Conservation (phyloP, 805 yeast species). For the Starmerella potacharoeniae region DNA sequence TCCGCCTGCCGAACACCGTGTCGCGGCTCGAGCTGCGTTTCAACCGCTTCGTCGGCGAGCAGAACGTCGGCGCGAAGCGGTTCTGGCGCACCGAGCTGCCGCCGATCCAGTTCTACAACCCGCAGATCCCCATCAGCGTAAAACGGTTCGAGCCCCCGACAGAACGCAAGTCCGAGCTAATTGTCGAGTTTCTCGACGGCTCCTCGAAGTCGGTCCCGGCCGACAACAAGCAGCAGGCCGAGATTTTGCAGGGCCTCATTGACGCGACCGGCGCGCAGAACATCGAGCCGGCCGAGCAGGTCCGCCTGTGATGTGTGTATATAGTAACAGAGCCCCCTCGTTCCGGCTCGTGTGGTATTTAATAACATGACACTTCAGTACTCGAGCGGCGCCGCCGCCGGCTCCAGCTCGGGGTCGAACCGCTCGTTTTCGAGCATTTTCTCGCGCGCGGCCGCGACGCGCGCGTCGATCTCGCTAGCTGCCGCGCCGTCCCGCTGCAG, state of each 20-base stretch:
- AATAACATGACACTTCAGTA: background rate
- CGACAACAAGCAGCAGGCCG: slow-evolving; percentile 37
- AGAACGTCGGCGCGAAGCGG: slow-evolving; percentile 32
- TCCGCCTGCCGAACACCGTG: slow-evolving; percentile 23
- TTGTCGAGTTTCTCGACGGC: slow-evolving; percentile 34
- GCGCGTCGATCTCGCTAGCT: too few relatives aligned
- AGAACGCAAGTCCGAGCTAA: slow-evolving; percentile 35
- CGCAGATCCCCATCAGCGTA: slow-evolving; percentile 51
- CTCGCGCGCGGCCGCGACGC: too few relatives aligned
- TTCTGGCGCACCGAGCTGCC: slow-evolving; percentile 71
- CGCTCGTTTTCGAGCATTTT: too few relatives aligned
- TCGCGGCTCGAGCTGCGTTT: slow-evolving; percentile 22
- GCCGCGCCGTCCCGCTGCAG: too few relatives aligned
- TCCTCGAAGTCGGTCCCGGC: slow-evolving; percentile 40
- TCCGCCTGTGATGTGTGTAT: slow-evolving; percentile 1
- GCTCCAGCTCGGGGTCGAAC: too few relatives aligned
- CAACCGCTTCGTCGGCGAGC: slow-evolving; percentile 15
- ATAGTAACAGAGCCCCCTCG: background rate
- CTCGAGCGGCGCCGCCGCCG: too few relatives aligned
- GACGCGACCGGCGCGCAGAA: slow-evolving; percentile 40
- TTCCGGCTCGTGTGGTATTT: too few relatives aligned
- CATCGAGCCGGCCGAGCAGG: slow-evolving; percentile 29
- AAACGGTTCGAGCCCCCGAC: slow-evolving; percentile 40
- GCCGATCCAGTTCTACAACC: slow-evolving; percentile 72
- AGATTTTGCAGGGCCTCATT: slow-evolving; percentile 48